Evolutionary conservation across 148 eudicot genomes (phyloP), one percentile per base, ranked within the genome.

Genomic region (Chenopodium quinoa): DNA sequence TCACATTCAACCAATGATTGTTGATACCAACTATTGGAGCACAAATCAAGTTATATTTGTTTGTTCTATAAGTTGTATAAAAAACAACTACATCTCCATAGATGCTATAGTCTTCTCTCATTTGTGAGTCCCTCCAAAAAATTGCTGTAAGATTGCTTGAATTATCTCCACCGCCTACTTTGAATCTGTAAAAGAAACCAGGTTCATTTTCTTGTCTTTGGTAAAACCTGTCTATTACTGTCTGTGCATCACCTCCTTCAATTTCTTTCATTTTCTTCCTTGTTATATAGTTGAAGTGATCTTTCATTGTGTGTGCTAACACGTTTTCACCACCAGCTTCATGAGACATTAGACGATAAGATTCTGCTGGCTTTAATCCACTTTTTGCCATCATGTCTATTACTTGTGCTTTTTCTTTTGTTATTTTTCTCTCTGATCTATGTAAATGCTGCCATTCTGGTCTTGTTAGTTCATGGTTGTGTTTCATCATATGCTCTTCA

Each of bases 221-320:
- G 29, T 67, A 40, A 2, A 23, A 31, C 27, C 11, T 68, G 7
- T 27, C 16, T 19, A 67, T 27, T 16, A 47, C 31, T 27, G 19
- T 68, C 29, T 67, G 64, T 16, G 81, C 74, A 68, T 78, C 81
- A 2, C 75, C 75, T 6, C 81, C 37, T 68, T 31, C 69, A 5
- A 67, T 48, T 48, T 48, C 52, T 48, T 48, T 48, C 52, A 48
- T 48, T 48, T 48, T 48, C 0, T 48, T 48, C 1, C 52, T 67
- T 67, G 27, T 2, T 1, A 4, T 34, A 47, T 37, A 44, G 19
- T 78, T 78, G 1, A 32, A 44, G 17, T 78, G 80, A 23, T 78
- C 72, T 11, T 13, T 64, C 68, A 34, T 37, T 5, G 80, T 63
- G 16, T 78, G 58, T 2, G 72, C 71, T 1, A 78, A 32, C 1